A percentile compares a stretch with the other conserved stretches of the same genome.
Evolutionary conservation across 2,329 filamentous ascomycete genomes (phyloP).

Genomic region (Colletotrichum eremochloae): DNA sequence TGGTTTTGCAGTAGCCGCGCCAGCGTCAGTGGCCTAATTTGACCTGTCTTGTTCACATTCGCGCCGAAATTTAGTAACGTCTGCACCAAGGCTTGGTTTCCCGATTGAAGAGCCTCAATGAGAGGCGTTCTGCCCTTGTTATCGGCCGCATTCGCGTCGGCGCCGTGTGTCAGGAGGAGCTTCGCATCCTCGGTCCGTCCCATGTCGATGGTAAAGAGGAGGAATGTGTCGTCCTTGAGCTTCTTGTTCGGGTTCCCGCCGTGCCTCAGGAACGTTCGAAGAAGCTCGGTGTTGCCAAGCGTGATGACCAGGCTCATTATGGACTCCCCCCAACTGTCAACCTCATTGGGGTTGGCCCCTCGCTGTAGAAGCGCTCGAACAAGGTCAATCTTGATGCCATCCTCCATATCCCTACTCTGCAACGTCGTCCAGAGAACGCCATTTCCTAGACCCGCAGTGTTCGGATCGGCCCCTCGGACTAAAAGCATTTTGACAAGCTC

Average conservation of each 20-base stretch:
- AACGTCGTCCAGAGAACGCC: conserved; percentile 31
- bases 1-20: conserved; percentile 23
- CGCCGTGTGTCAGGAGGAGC: conserved; percentile 50
- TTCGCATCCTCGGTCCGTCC: conserved; percentile 44
- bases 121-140: conserved; percentile 36
- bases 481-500: conserved; percentile 41
- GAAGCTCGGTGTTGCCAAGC: conserved; percentile 34
- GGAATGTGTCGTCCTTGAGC: conserved; percentile 44
- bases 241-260: conserved; percentile 41
- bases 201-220: conserved; percentile 50
- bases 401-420: conserved; percentile 36
- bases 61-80: conserved; percentile 40
- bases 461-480: conserved; percentile 44
- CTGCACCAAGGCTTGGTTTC: conserved; percentile 28
- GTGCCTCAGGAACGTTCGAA: conserved; percentile 39
- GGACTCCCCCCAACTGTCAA: conserved; percentile 47
- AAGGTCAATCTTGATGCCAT: conserved; percentile 27
- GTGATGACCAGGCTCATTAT: conserved; percentile 43
- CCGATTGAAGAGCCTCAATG: conserved; percentile 47
- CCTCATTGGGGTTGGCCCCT: conserved; percentile 41
- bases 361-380: conserved; percentile 20
- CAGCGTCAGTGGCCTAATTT: conserved; percentile 33
- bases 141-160: conserved; percentile 48
- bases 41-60: conserved; percentile 40
- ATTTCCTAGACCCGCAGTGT: conserved; percentile 32